phyloP scores from a whole-genome alignment of 306 rosid species.

The Gleditsia sinensis region DNA sequence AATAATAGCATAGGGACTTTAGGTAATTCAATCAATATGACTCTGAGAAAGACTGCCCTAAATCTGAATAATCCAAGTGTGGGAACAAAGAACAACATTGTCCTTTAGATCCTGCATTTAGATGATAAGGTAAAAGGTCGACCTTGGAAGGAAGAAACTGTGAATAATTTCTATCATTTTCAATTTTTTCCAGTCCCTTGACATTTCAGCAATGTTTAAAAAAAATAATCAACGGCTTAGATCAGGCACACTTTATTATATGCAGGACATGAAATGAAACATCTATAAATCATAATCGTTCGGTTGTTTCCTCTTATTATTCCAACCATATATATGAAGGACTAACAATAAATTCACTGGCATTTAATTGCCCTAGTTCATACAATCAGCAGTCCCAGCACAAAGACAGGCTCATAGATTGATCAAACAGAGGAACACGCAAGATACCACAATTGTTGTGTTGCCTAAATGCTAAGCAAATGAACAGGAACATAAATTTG shows the following conservation, averaged over 20 bases:
- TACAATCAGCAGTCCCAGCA: constrained; percentile 15
- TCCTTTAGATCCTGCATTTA: neutral
- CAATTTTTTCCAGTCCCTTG: neutral
- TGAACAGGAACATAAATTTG: constrained; percentile 22
- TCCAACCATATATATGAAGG: neutral
- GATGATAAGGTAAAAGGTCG: neutral
- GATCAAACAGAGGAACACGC: constrained; percentile 14
- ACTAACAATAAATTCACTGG: neutral
- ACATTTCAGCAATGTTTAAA: neutral
- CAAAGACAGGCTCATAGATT: neutral
- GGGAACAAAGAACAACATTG: neutral
- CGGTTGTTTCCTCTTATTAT: neutral
- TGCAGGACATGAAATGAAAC: constrained; percentile 4
- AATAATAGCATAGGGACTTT: constrained; percentile 17
- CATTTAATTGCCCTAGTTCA: neutral
- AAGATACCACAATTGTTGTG: neutral
- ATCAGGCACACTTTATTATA: neutral
- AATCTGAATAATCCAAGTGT: neutral
- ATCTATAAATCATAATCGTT: neutral
- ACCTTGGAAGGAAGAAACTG: neutral
- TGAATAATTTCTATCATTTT: neutral
- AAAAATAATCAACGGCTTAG: neutral
- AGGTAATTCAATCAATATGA: neutral
- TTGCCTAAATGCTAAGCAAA: neutral
- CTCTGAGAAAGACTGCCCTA: neutral